These are phyloP conservation scores for Fagopyrum homotropicum DNA, from an alignment of 148 eudicot genomes.

Conservation along the genomic window DNA sequence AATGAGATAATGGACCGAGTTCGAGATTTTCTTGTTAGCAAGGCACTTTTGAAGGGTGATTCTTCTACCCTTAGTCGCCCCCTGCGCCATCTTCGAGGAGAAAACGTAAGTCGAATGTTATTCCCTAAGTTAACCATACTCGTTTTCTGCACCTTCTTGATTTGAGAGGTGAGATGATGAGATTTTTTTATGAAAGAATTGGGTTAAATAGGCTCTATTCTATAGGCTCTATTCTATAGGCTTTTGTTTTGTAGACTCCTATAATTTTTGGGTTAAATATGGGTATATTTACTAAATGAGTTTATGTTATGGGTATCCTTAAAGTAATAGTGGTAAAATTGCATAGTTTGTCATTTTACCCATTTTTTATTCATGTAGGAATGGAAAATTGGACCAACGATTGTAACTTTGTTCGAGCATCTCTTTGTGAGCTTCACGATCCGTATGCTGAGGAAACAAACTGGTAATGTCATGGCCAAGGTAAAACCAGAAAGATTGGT, in stretches of 20 bases:
- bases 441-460: slow-evolving; percentile 66
- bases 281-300: too few relatives aligned
- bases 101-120: slow-evolving; percentile 41
- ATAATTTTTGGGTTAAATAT: too few relatives aligned
- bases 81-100: slow-evolving; percentile 72
- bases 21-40: slow-evolving; percentile 78
- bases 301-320: too few relatives aligned
- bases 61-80: slow-evolving; percentile 52
- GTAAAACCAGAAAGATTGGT: slow-evolving; percentile 29
- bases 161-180: neutral
- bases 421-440: slow-evolving; percentile 92
- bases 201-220: too few relatives aligned
- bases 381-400: slow-evolving; percentile 85
- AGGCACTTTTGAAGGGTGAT: slow-evolving; percentile 81
- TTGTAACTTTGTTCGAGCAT: slow-evolving; percentile 84
- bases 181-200: neutral
- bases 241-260: too few relatives aligned
- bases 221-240: too few relatives aligned
- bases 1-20: slow-evolving; percentile 89
- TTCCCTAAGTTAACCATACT: neutral
- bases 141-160: neutral
- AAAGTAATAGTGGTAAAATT: too few relatives aligned
- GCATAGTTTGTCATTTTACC: too few relatives aligned
- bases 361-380: slow-evolving; percentile 36
- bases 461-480: slow-evolving; percentile 35